Conservation (phyloP, 2,329 filamentous ascomycete genomes). For the Paracorniculantispora psalliotae region DNA sequence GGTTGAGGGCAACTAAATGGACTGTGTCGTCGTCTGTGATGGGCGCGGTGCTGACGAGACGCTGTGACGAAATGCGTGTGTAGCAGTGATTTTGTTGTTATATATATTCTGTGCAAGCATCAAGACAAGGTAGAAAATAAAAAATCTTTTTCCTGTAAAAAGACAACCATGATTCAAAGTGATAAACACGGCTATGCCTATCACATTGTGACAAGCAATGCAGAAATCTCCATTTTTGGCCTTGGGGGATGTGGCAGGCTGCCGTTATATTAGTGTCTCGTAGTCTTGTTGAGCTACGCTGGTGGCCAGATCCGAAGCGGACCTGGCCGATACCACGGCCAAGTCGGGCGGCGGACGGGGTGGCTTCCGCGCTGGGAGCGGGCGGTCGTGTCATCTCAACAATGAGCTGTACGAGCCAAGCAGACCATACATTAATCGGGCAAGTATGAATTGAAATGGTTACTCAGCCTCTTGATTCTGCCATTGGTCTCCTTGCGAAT, state of each 20-base stretch:
- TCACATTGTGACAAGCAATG: neutral
- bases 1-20: slow-evolving; percentile 41
- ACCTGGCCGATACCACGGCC: neutral
- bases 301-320: slow-evolving; percentile 5
- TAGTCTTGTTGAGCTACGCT: neutral
- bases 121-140: neutral
- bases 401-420: neutral
- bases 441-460: too few species aligned
- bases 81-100: slow-evolving; percentile 6
- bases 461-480: too few species aligned
- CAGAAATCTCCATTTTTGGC: neutral
- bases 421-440: too few species aligned
- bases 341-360: neutral
- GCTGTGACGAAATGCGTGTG: neutral
- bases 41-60: neutral
- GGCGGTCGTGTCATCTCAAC: neutral
- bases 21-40: neutral
- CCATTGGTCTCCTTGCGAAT: too few species aligned
- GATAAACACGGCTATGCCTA: neutral
- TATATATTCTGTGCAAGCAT: slow-evolving; percentile 2
- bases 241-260: neutral
- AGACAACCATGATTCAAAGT: neutral
- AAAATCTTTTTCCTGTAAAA: neutral
- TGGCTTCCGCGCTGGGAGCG: neutral
- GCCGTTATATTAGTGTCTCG: neutral